Base-by-base conservation (phyloP, 2,329 filamentous ascomycete genomes). In the Diplodia sapinea region DNA sequence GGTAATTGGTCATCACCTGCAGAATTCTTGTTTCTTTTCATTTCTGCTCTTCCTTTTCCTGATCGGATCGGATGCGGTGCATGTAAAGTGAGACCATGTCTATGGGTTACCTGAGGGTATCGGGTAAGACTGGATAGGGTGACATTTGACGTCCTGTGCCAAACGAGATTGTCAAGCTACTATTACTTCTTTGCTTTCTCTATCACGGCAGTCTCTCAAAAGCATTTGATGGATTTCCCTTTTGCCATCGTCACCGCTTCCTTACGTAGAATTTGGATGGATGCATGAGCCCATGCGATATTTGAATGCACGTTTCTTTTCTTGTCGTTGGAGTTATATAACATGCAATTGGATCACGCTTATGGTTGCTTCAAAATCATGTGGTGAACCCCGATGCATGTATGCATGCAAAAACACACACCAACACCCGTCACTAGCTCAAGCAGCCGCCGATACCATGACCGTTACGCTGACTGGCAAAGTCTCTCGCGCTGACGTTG, bases 1-100 rank as follows among this genome's bases (percentile, higher is more conserved):
- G 17, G 57, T 50, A 62, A 47, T 49, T 62, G 57, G 57, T 50
- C 38, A 33, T 50, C 17, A n/a, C 26, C 13, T 49, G 23, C 57
- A 49, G 50, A 43, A 12, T 38, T 36, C 26, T 29, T 1, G 11
- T 23, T 31, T 38, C 36, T 40, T 23, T 40, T 20, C 23, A 13
- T 29, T 26, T 40, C 31, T 57, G 15, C 50, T 20, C 12, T 12
- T 23, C 20, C n/a, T 49, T 15, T 15, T 33, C 13, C 47, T 23
- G 17, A 20, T 57, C 36, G 9, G 17, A 4, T 26, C 26, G 26
- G 26, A 26, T 26, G 17, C 17, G 54, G 8, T 56, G 33, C 23
- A 43, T 50, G 26, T 49, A 47, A 47, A 47, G 43, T 20, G 43
- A 20, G 43, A 38, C 36, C 8, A 12, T 47, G 17, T 47, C 17